Evolutionary conservation across 2,329 filamentous ascomycete species (phyloP).

Genomic region (Scedosporium apiospermum): DNA sequence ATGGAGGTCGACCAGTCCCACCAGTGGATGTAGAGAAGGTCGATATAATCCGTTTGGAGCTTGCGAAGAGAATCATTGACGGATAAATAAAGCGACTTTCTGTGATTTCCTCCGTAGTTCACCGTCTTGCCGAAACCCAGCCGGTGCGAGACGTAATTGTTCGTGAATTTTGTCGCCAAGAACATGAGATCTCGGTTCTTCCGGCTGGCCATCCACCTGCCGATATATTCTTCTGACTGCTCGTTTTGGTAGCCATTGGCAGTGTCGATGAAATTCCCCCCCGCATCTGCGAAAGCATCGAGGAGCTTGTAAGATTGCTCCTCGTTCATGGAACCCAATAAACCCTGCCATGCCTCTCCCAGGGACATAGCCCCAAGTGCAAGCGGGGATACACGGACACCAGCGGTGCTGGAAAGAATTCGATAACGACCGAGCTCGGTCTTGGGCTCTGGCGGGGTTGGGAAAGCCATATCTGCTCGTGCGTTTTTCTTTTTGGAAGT

Average conservation of each 20-base stretch:
- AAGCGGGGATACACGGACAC: slow-evolving; percentile 32
- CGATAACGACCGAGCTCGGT: slow-evolving; percentile 49
- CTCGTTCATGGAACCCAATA: slow-evolving; percentile 41
- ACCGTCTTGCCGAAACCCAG: slow-evolving; percentile 19
- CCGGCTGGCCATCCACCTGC: slow-evolving; percentile 37
- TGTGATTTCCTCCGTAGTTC: slow-evolving; percentile 30
- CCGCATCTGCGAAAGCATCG: slow-evolving; percentile 41
- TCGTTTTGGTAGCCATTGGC: slow-evolving; percentile 38
- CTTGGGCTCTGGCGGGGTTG: slow-evolving; percentile 24
- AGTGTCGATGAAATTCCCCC: slow-evolving; percentile 56
- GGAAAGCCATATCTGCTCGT: neutral
- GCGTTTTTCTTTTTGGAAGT: neutral
- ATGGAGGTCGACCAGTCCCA: slow-evolving; percentile 33
- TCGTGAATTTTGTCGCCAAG: slow-evolving; percentile 38
- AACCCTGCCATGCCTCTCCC: slow-evolving; percentile 27
- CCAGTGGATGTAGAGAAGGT: slow-evolving; percentile 31
- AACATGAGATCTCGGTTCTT: slow-evolving; percentile 37
- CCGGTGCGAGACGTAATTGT: slow-evolving; percentile 24
- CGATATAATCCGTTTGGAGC: slow-evolving; percentile 24
- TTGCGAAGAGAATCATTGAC: slow-evolving; percentile 30
- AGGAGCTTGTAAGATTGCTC: slow-evolving; percentile 43
- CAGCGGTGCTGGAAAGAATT: slow-evolving; percentile 54
- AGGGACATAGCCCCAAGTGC: slow-evolving; percentile 36
- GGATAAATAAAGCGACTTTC: slow-evolving; percentile 26
- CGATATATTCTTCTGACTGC: slow-evolving; percentile 41